Percentiles rank a stretch among this genome's conserved stretches.
phyloP scores from a whole-genome alignment of 2,329 filamentous ascomycete genomes.

The Alternaria dauci region DNA sequence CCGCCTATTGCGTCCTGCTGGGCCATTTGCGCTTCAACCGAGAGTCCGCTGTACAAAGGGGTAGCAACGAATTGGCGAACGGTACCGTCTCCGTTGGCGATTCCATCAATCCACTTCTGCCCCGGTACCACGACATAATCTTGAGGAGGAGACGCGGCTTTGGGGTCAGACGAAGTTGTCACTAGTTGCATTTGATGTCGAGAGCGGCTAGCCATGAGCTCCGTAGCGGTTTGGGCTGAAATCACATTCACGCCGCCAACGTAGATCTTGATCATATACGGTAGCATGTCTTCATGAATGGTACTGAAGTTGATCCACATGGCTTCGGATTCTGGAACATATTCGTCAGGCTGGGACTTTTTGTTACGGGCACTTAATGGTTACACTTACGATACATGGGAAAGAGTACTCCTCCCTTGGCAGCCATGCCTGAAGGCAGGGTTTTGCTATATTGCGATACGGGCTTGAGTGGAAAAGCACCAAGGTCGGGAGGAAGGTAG shows the following conservation, averaged over 20 bases:
- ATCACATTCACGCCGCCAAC: slow-evolving; percentile 55
- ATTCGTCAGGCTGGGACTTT: background rate
- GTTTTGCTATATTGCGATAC: slow-evolving; percentile 32
- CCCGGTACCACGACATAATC: slow-evolving; percentile 55
- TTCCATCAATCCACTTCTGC: slow-evolving; percentile 57
- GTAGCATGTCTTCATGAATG: background rate
- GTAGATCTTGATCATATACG: slow-evolving; percentile 53
- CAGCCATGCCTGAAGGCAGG: slow-evolving; percentile 47
- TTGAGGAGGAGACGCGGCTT: slow-evolving; percentile 33
- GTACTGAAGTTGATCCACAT: slow-evolving; percentile 54
- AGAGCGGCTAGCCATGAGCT: background rate
- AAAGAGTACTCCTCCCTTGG: slow-evolving; percentile 57
- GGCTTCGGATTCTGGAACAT: slow-evolving; percentile 48
- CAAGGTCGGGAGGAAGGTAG: slow-evolving; percentile 22
- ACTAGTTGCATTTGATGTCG: slow-evolving; percentile 5
- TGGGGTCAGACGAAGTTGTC: background rate
- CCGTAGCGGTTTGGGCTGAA: slow-evolving; percentile 44
- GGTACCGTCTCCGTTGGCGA: slow-evolving; percentile 44
- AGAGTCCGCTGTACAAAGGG: slow-evolving; percentile 54
- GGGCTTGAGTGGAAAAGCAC: slow-evolving; percentile 20
- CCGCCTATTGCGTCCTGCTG: slow-evolving; percentile 54
- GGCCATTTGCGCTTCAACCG: slow-evolving; percentile 58
- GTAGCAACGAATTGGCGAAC: slow-evolving; percentile 61
- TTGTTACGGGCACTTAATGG: too few relatives aligned
- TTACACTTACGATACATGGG: slow-evolving; percentile 59